Conservation (phyloP, 192 early-diverging fungal genomes). For the Backusella mclennaniae region DNA sequence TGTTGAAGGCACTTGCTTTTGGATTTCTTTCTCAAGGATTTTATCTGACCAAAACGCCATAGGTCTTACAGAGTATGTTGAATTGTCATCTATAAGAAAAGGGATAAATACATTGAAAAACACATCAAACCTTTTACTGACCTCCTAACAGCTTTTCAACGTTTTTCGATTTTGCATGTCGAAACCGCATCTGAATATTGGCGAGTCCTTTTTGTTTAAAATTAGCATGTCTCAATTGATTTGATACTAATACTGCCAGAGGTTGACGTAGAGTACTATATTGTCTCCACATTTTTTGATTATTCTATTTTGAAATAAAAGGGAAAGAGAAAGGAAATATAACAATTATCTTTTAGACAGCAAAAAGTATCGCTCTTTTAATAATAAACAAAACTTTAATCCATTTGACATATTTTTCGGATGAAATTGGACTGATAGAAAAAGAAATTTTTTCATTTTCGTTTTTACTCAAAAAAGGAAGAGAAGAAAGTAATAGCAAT, state of each 20-base stretch:
- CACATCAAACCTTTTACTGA: neutral
- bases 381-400: neutral
- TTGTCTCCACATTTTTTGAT: neutral
- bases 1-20: constrained; percentile 4
- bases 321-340: neutral
- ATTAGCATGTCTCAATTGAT: neutral
- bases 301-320: neutral
- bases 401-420: neutral
- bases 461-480: neutral
- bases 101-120: neutral
- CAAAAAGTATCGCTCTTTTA: neutral
- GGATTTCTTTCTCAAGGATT: constrained; percentile 23
- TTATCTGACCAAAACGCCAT: constrained; percentile 44
- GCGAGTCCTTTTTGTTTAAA: neutral
- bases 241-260: neutral
- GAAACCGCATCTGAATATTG: neutral
- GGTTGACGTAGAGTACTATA: neutral
- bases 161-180: neutral
- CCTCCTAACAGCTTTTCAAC: neutral
- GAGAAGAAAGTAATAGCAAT: no score
- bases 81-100: constrained; percentile 5
- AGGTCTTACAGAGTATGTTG: constrained; percentile 37
- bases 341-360: neutral
- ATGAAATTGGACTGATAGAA: neutral
- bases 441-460: neutral